These are phyloP conservation scores for Neospermospora avenae DNA, from an alignment of 2,329 filamentous ascomycete species.

Conservation along the genomic window DNA sequence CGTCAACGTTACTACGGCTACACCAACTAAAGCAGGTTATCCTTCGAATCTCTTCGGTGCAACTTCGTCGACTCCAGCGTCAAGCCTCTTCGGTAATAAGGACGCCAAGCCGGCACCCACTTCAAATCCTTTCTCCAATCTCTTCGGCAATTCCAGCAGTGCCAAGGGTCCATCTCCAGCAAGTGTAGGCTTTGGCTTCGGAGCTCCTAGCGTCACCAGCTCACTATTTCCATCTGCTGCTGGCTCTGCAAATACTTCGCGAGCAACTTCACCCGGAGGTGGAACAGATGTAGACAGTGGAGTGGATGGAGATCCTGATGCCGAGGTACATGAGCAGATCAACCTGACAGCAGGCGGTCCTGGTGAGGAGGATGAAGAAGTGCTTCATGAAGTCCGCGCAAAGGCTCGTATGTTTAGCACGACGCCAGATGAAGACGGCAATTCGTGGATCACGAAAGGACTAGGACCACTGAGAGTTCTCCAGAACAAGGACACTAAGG, in stretches of 20 bases:
- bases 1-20: slow-evolving; percentile 22
- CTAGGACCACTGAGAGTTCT: slow-evolving; percentile 70
- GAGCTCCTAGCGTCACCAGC: slow-evolving; percentile 24
- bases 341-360: slow-evolving; percentile 64
- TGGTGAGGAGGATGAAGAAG: slow-evolving; percentile 69
- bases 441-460: slow-evolving; percentile 66
- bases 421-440: slow-evolving; percentile 45
- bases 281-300: slow-evolving; percentile 33
- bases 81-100: slow-evolving; percentile 2
- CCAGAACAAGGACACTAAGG: slow-evolving; percentile 66
- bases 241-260: slow-evolving; percentile 31
- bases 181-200: slow-evolving; percentile 31
- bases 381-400: slow-evolving; percentile 66
- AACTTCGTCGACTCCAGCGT: neutral
- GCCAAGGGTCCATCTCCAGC: slow-evolving; percentile 15
- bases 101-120: neutral
- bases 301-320: slow-evolving; percentile 42
- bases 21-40: slow-evolving; percentile 19
- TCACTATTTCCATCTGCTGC: slow-evolving; percentile 33
- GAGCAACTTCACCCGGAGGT: slow-evolving; percentile 33
- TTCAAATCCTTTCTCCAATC: slow-evolving; percentile 14
- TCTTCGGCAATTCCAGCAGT: slow-evolving; percentile 21
- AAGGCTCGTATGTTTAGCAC: slow-evolving; percentile 63
- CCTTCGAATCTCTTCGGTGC: slow-evolving; percentile 15
- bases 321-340: slow-evolving; percentile 64